A percentile compares a stretch with the other conserved stretches of the same genome.
Conservation (phyloP, 192 early-diverging fungal species). For the Entomortierella chlamydospora region DNA sequence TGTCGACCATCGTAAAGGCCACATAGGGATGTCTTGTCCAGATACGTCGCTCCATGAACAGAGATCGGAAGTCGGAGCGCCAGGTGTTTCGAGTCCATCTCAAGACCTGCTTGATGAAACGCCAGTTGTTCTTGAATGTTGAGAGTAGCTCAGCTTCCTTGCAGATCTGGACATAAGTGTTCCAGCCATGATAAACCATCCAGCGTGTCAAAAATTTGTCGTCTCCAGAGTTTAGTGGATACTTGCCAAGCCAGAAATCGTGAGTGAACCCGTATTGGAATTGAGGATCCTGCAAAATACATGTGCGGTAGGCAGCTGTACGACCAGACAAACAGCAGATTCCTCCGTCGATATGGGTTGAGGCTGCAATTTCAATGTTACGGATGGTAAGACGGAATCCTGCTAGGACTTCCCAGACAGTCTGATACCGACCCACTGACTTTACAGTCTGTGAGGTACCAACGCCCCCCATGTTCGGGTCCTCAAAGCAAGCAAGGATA, state of each 20-base stretch:
- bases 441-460: slow-evolving; percentile 74
- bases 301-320: slow-evolving; percentile 76
- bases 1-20: slow-evolving; percentile 82
- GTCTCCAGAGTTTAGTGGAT: slow-evolving; percentile 78
- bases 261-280: slow-evolving; percentile 80
- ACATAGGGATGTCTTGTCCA: slow-evolving; percentile 77
- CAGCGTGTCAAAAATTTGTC: slow-evolving; percentile 83
- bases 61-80: slow-evolving; percentile 72
- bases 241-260: slow-evolving; percentile 79
- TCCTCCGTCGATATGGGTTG: slow-evolving; percentile 81
- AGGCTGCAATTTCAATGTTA: slow-evolving; percentile 79
- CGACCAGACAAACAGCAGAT: slow-evolving; percentile 79
- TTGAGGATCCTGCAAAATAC: slow-evolving; percentile 75
- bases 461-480: slow-evolving; percentile 76
- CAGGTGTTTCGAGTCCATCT: slow-evolving; percentile 83
- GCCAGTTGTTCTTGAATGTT: slow-evolving; percentile 83
- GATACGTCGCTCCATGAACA: slow-evolving; percentile 72
- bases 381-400: slow-evolving; percentile 77
- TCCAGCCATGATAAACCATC: slow-evolving; percentile 78
- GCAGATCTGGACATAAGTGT: slow-evolving; percentile 75
- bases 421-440: slow-evolving; percentile 67
- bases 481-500: slow-evolving; percentile 79
- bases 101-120: slow-evolving; percentile 76
- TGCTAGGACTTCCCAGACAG: slow-evolving; percentile 78
- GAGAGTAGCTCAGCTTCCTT: slow-evolving; percentile 74